Evolutionary conservation across 371 early-diverging fungal genomes (phyloP), one percentile per base, ranked within the genome.

Genomic region (Lichtheimia corymbifera): DNA sequence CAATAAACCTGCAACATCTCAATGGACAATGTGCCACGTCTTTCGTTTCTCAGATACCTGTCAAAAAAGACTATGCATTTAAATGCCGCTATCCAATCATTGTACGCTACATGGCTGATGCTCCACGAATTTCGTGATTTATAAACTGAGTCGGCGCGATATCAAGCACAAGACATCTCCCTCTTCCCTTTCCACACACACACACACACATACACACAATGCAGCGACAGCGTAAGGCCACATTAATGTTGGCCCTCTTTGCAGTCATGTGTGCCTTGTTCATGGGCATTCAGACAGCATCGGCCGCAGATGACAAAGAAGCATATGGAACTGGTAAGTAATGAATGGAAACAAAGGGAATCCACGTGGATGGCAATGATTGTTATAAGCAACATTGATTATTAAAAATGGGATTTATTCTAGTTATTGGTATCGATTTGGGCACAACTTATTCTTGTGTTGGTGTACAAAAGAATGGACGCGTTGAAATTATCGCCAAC

Each of bases 391-490:
- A 49, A 42, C 50, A 20, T 25, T 22, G 28, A 41, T 22, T 9
- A 25, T 27, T 35, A 49, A n/a, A 14, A 12, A 47, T 47, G 45
- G 12, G 56, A 61, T 25, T 41, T 9, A 49, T 55, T 49, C 58
- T 69, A 79, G 76, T 76, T 4, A 76, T 80, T 69, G 78, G 78
- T 74, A 77, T 77, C 51, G 99, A 99, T 88, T 84, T 99, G 71
- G 99, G 99, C 73, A 99, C 99, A 63, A 99, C 99, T 70, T 97
- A 98, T 87, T 97, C 98, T 52, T 98, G 98, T 76, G 95, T 95
- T 35, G 91, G 96, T 64, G 90, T 96, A 40, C 92, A 93, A 68
- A 93, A 92, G 77, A 89, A 84, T 65, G 94, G 97, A 61, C 83
- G 91, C 63, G 95, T 93, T 62, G 84, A 85, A 65, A 92, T 93